Evolutionary conservation across 2,329 filamentous ascomycete genomes (phyloP).

Genomic region (Talaromyces sp.): DNA sequence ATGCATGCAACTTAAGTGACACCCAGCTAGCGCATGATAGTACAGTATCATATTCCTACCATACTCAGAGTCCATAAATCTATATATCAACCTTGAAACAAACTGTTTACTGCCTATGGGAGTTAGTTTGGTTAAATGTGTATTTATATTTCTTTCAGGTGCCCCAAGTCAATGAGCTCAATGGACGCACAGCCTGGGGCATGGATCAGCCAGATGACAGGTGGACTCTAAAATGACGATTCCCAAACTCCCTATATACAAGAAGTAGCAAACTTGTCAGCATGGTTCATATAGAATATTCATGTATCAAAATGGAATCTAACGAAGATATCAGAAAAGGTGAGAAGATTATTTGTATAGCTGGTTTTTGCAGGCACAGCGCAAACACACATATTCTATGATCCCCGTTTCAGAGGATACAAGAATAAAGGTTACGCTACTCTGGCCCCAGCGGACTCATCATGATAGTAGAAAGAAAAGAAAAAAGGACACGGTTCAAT

Average conservation of each 20-base stretch:
- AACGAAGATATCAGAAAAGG: conserved; percentile 45
- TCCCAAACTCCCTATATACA: not conserved
- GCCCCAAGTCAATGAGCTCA: too few relatives aligned
- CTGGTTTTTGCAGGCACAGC: conserved; percentile 59
- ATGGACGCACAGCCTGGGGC: too few relatives aligned
- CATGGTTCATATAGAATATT: not conserved
- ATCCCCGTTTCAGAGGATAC: not conserved
- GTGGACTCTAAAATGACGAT: not conserved
- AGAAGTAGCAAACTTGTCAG: not conserved
- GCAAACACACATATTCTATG: conserved; percentile 23
- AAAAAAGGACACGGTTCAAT: not conserved
- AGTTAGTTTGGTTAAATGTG: too few relatives aligned
- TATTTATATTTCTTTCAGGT: too few relatives aligned
- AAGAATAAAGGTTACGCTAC: conserved; percentile 30
- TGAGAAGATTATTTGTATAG: conserved; percentile 57
- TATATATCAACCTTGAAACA: too few relatives aligned
- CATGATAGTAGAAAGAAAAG: conserved; percentile 24
- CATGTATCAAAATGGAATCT: not conserved
- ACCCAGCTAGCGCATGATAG: too few relatives aligned
- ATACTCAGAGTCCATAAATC: too few relatives aligned
- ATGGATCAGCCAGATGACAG: too few relatives aligned
- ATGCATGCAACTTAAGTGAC: too few relatives aligned
- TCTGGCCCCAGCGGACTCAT: conserved; percentile 54
- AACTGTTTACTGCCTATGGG: too few relatives aligned
- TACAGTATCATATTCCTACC: too few relatives aligned